Evolutionary conservation across 2,329 filamentous ascomycete species (phyloP), one percentile per base, ranked within the genome.

Genomic region (Huntiella abstrusa): DNA sequence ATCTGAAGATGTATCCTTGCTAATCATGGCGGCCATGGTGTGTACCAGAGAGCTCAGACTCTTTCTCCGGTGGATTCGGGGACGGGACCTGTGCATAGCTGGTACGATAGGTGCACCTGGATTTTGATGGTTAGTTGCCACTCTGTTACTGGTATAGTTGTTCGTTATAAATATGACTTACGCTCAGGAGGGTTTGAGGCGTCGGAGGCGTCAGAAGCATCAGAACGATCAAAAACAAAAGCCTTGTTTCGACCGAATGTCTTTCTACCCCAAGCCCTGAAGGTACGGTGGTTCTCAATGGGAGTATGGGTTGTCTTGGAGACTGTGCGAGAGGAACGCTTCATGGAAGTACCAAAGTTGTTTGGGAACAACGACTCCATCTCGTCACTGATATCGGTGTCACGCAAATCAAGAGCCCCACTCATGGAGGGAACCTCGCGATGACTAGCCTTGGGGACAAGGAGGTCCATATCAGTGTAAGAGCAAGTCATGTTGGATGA

Each of bases 331-430:
- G 44, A 36, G 15, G 28, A 37, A 10, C 41, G 44, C 10, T 33
- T 39, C n/a, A 45, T 47, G 2, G 48, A 47, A 4, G 48, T 47
- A 41, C 40, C 48, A 34, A 44, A 49, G 17, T 45, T 46, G 13
- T 43, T 46, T 13, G 48, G 44, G 16, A 49, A 49, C 13, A 49
- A 32, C 15, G 48, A 49, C 44, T 49, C 48, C 13, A 46, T 49
- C 32, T 49, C 44, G 36, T 49, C 48, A 19, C 44, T 47, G 36
- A 49, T 49, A 34, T 49, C 43, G 10, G 48, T 49, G 19, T 49
- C 48, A n/a, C 48, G 40, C 13, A 49, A 40, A 34, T 49, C 48
- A n/a, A 49, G 34, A 35, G 44, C 44, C 22, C 44, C 41, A 28
- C 44, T 46, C 40, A 46, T 47, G 5, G 48, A 47, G 13, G 48